Evolutionary conservation across 192 early-diverging fungal species (phyloP).

Genomic region (Mortierella alpina): DNA sequence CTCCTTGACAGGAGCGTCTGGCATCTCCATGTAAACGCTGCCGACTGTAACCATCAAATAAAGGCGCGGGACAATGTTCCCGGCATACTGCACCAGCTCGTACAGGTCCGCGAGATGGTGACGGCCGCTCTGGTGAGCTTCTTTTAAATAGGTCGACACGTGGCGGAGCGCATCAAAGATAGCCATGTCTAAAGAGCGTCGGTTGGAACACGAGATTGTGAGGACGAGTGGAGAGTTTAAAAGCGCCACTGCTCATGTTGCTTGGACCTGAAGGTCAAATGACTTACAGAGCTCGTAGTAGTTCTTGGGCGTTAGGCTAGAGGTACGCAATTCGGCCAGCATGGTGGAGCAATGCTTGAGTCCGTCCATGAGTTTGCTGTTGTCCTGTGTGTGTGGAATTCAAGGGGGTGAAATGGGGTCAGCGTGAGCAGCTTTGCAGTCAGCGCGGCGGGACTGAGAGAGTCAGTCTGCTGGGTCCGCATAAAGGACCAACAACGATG

Average conservation of each 20-base stretch:
- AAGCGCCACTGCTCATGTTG: too few species aligned
- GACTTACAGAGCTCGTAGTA: conserved; percentile 98
- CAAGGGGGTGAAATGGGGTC: neutral
- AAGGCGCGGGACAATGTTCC: conserved; percentile 97
- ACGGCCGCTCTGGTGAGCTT: conserved; percentile 84
- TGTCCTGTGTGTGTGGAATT: conserved; percentile 66
- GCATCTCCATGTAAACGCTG: conserved; percentile 94
- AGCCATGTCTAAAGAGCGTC: conserved; percentile 81
- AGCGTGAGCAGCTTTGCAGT: neutral
- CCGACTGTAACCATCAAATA: conserved; percentile 99
- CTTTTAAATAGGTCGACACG: conserved; percentile 90
- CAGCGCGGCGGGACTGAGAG: neutral
- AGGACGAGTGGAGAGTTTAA: neutral
- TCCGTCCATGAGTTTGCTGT: conserved; percentile 94
- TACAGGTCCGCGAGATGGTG: conserved; percentile 94
- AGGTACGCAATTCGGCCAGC: conserved; percentile 95
- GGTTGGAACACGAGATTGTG: neutral
- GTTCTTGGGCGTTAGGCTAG: conserved; percentile 94
- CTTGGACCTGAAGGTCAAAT: neutral
- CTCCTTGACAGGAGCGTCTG: conserved; percentile 92
- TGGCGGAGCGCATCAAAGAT: conserved; percentile 98
- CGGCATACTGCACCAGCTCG: conserved; percentile 98
- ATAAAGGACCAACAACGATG: neutral
- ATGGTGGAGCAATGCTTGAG: conserved; percentile 98
- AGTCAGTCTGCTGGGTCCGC: neutral